Conservation (phyloP, 73 alveolate genomes). For the Tetrahymena borealis region DNA sequence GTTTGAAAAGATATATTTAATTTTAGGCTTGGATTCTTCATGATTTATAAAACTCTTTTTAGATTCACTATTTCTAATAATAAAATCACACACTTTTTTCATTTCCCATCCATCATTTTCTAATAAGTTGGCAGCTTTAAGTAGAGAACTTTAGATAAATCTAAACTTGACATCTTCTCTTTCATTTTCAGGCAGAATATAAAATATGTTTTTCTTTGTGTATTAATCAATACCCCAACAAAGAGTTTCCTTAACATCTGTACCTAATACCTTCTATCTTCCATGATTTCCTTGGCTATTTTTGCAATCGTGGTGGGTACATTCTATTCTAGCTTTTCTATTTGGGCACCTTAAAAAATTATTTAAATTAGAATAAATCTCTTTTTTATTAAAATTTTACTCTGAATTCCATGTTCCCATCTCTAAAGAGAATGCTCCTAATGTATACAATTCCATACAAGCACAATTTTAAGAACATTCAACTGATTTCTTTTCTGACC, state of each 20-base stretch:
- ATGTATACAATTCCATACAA: conserved; percentile 23
- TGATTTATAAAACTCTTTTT: not conserved
- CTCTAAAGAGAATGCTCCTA: conserved; percentile 32
- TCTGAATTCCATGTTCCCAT: conserved; percentile 37
- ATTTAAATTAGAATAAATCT: not conserved
- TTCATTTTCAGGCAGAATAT: conserved; percentile 59
- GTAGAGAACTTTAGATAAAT: conserved; percentile 40
- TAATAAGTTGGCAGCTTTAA: conserved; percentile 62
- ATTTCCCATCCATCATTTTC: conserved; percentile 77
- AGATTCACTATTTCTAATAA: conserved; percentile 23
- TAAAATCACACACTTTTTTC: conserved; percentile 65
- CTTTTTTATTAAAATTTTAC: no score
- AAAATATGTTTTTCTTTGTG: conserved; percentile 78
- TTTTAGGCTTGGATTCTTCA: conserved; percentile 1
- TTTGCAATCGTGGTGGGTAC: conserved; percentile 29
- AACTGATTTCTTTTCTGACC: conserved; percentile 20
- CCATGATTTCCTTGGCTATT: not conserved
- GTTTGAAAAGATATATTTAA: conserved; percentile 36
- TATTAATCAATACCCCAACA: conserved; percentile 95
- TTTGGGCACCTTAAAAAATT: conserved; percentile 9
- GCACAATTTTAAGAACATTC: conserved; percentile 21
- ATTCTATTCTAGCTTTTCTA: conserved; percentile 33
- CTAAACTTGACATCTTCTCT: conserved; percentile 70
- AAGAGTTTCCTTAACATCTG: conserved; percentile 57
- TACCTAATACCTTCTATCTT: not conserved